Evolutionary conservation across 2,329 filamentous ascomycete species (phyloP), one percentile per base, ranked within the genome.

Genomic region (Aaosphaeria arxii): DNA sequence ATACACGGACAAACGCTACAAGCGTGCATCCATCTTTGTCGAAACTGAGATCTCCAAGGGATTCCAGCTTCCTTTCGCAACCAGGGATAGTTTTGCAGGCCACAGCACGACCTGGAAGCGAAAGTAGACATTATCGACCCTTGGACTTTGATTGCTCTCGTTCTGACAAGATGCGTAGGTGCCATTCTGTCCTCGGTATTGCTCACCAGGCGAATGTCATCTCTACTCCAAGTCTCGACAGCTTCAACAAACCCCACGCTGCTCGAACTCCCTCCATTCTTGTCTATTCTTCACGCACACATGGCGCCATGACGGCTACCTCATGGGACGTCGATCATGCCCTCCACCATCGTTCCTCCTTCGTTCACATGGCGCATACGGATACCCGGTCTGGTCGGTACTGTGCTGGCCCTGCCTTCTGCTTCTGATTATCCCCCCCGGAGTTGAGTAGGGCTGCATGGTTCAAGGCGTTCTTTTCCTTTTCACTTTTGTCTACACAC

Each of bases 1-100:
- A 73, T 99, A 96, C 73, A 80, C 83, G 35, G 88, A 95, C 69
- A 88, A 86, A 66, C 84, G 88, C 45, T 97, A 90, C 77, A 95
- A 95, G 78, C 82, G 86, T 47, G 89, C 89, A 7, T 89, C 94
- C 13, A 73, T 83, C 17, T 91, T 88, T 58, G 92, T 96, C 47
- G 84, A 91, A 67, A 78, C 77, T 13, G 87, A 92, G 68, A 77
- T 96, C 54, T 73, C 76, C 49, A 81, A 79, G 55, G 81, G 80
- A 45, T 85, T 85, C 65, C 63, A 70, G 42, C 70, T 85, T 45
- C 75, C 78, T 42, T 63, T 63, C 46, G 51, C 55, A 42, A 61
- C 63, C 17, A 60, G 65, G 45, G 67, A 71, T 50, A 69, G 64
- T 50, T 55, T 67, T 56, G 60, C 61, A 32, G 61, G 61, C 45